Evolutionary conservation across 768 basidiomycete species (phyloP), one percentile per base, ranked within the genome.

Genomic region (Auriscalpium vulgare): DNA sequence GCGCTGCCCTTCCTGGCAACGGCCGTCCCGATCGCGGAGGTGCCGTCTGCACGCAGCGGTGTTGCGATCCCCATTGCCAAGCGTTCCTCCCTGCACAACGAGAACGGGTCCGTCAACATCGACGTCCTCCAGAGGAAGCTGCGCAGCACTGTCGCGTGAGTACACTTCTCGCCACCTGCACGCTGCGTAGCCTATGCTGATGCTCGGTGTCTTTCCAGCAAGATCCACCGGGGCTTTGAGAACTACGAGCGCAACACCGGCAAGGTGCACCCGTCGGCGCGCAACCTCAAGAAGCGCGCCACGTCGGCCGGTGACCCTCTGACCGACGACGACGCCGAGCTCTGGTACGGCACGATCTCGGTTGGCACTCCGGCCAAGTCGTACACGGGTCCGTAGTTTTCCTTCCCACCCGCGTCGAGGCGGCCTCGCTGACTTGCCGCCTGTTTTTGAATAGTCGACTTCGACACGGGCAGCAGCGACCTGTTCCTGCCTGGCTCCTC

Each of bases 301-400:
- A 48, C 14, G 14, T 14, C 19, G 16, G 38, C 34, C 29, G 44
- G 46, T 43, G 34, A 11, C 23, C 44, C 50, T 34, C 49, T 60
- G n/a, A 55, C 21, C 7, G 51, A 57, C 46, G 14, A 50, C 23
- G 9, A 19, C 6, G 40, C 14, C 1, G 47, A n/a, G 11, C 52
- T 57, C 19, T 60, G 59, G 59, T 57, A 47, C 21, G 59, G 59
- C 13, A 35, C 23, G 17, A 54, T 60, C 19, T 16, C 44, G 8
- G 56, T 57, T 21, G 59, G 59, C 4, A 54, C 40, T 6, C 59
- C 52, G 6, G 13, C 52, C 11, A 17, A 45, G 19, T 14, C 6
- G 14, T 60, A 49, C 52, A 57, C 53, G 8, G 49, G 50, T 48
- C 17, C 43, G 53, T 53, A 17, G 8, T 34, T 17, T 34, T 34